A percentile compares a stretch with the other conserved stretches of the same genome.
phyloP scores from a whole-genome alignment of 177 flowering plant species.

The Vitis hybrid region DNA sequence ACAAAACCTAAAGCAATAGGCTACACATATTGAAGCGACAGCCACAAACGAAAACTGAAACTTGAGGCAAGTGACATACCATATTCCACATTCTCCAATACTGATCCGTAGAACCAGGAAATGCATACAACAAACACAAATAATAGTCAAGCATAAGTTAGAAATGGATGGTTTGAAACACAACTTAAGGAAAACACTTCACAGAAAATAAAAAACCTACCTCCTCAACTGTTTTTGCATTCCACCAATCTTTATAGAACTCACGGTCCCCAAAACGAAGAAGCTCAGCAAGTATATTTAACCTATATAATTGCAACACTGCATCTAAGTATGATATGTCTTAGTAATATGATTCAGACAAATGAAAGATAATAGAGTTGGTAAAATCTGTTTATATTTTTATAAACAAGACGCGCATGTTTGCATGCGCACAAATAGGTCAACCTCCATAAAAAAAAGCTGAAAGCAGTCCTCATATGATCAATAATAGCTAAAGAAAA shows the following conservation, averaged over 20 bases:
- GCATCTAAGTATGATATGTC: constrained; percentile 5
- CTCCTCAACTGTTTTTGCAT: constrained; percentile 94
- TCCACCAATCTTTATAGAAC: constrained; percentile 99
- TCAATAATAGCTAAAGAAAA: too few species aligned
- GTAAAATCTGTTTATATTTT: background rate
- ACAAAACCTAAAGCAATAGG: too few species aligned
- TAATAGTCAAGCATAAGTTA: constrained; percentile 11
- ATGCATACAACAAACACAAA: constrained; percentile 12
- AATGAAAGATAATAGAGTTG: background rate
- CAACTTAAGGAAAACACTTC: constrained; percentile 1
- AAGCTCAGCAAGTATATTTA: constrained; percentile 94
- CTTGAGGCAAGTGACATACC: constrained; percentile 50
- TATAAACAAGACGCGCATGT: too few species aligned
- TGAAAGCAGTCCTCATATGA: too few species aligned
- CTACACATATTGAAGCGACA: too few species aligned
- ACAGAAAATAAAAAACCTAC: constrained; percentile 32
- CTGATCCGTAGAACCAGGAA: constrained; percentile 30
- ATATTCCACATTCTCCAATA: constrained; percentile 71
- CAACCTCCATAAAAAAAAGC: too few species aligned
- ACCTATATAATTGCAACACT: constrained; percentile 44
- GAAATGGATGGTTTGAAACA: background rate
- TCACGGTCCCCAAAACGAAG: constrained; percentile 96
- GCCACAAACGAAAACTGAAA: background rate
- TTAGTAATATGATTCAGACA: background rate
- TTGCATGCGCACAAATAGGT: too few species aligned